phyloP scores from a whole-genome alignment of 192 early-diverging fungal species.

The Diversispora epigaea region DNA sequence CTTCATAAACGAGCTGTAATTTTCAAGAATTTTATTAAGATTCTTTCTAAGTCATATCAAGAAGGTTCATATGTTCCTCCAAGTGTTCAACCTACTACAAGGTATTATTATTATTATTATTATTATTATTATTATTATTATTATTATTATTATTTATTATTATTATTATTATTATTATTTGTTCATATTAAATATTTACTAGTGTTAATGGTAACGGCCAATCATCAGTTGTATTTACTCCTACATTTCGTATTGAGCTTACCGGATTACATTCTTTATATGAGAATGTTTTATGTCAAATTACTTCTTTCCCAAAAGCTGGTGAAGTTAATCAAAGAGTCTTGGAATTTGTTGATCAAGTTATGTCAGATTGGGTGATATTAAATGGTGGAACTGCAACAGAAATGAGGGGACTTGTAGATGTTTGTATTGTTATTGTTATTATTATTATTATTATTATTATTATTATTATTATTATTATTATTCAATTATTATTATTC shows the following conservation, averaged over 20 bases:
- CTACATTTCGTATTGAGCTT: slow-evolving; percentile 47
- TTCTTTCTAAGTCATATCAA: slow-evolving; percentile 42
- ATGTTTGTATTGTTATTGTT: slow-evolving; percentile 29
- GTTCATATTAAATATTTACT: neutral
- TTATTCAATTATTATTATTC: neutral
- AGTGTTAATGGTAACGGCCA: slow-evolving; percentile 20
- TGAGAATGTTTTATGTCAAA: slow-evolving; percentile 56
- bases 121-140: neutral
- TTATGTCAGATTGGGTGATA: slow-evolving; percentile 60
- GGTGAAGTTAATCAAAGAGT: slow-evolving; percentile 59
- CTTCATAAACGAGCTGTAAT: slow-evolving; percentile 54
- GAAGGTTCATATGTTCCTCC: slow-evolving; percentile 38
- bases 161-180: neutral
- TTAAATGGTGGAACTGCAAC: slow-evolving; percentile 49
- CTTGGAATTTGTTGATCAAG: slow-evolving; percentile 60
- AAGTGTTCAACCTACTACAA: neutral
- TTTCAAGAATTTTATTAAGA: slow-evolving; percentile 50
- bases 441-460: neutral
- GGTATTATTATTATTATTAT: neutral
- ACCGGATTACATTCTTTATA: slow-evolving; percentile 58
- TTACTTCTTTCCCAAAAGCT: slow-evolving; percentile 61
- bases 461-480: neutral
- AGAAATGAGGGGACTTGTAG: slow-evolving; percentile 58
- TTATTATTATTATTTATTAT: neutral
- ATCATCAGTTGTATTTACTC: slow-evolving; percentile 28